A percentile compares a stretch with the other conserved stretches of the same genome.
These are phyloP conservation scores for Ascochyta pisi DNA, from an alignment of 2,329 filamentous ascomycete genomes.

Conservation along the genomic window DNA sequence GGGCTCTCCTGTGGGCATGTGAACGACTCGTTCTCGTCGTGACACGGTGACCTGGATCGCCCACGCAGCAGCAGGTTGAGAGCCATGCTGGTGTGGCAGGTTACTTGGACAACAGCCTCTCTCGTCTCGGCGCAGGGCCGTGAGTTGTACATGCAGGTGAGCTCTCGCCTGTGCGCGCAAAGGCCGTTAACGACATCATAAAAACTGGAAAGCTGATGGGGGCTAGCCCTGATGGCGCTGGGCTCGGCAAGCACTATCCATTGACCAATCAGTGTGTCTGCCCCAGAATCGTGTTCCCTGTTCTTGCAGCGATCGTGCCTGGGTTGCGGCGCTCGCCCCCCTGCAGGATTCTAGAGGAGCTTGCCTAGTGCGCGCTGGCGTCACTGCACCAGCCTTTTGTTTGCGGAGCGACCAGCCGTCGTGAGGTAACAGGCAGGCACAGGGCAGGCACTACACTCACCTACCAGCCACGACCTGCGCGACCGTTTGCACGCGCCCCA, in stretches of 20 bases:
- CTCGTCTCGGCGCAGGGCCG: conserved; percentile 6
- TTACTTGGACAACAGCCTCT: conserved; percentile 14
- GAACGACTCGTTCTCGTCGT: conserved; percentile 12
- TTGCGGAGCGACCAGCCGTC: conserved; percentile 20
- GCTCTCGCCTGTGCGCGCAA: conserved; percentile 1
- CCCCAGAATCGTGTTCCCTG: conserved; percentile 18
- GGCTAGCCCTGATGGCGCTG: conserved; percentile 10
- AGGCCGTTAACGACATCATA: conserved; percentile 30
- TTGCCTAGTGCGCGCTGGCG: conserved; percentile 13
- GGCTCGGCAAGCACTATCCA: conserved; percentile 13
- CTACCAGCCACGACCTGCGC: conserved; percentile 20
- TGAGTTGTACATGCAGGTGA: conserved; percentile 30
- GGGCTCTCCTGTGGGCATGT: conserved; percentile 11
- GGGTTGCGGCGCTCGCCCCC: conserved; percentile 16
- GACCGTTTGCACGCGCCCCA: conserved; percentile 13
- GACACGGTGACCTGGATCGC: conserved; percentile 10
- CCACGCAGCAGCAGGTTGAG: conserved; percentile 7
- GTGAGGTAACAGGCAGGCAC: conserved; percentile 7
- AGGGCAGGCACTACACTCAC: conserved; percentile 16
- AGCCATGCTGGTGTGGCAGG: conserved; percentile 16
- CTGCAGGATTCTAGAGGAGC: conserved; percentile 11
- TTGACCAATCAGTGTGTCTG: conserved; percentile 23
- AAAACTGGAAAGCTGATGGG: conserved; percentile 14
- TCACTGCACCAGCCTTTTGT: conserved; percentile 27
- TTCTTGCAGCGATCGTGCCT: conserved; percentile 25